Conservation (phyloP, 192 early-diverging fungal species). For the Dispira simplex region DNA sequence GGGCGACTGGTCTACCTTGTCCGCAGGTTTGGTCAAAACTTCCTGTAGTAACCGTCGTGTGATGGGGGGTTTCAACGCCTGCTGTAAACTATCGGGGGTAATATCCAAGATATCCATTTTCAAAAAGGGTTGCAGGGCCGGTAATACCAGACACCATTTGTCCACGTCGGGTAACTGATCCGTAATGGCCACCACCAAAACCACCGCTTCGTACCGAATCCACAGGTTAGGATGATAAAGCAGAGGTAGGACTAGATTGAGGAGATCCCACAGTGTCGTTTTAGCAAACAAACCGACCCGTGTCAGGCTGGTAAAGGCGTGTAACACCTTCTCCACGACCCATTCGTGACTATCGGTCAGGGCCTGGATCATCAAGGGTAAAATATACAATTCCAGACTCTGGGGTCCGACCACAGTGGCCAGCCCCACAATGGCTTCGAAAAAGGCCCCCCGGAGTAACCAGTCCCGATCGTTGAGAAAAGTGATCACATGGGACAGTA, state of each 20-base stretch:
- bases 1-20: not conserved
- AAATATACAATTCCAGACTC: slow-evolving; percentile 81
- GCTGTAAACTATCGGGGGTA: slow-evolving; percentile 13
- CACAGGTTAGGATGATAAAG: slow-evolving; percentile 68
- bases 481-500: slow-evolving; percentile 88
- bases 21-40: not conserved
- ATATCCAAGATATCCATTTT: slow-evolving; percentile 20
- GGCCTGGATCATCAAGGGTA: slow-evolving; percentile 82
- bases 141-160: slow-evolving; percentile 2
- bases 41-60: slow-evolving; percentile 8
- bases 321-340: slow-evolving; percentile 81
- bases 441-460: slow-evolving; percentile 88
- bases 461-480: slow-evolving; percentile 94
- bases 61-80: not conserved
- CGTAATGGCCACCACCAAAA: slow-evolving; percentile 5
- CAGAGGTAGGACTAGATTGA: slow-evolving; percentile 47
- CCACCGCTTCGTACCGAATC: slow-evolving; percentile 49
- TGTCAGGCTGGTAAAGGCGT: slow-evolving; percentile 59
- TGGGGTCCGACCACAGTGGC: slow-evolving; percentile 74
- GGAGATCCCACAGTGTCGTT: slow-evolving; percentile 57
- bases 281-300: slow-evolving; percentile 65
- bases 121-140: slow-evolving; percentile 16
- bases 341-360: slow-evolving; percentile 80
- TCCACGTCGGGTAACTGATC: slow-evolving; percentile 26
- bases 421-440: slow-evolving; percentile 82